Conservation (phyloP, 2,329 filamentous ascomycete genomes). For the Sporothrix humicola region DNA sequence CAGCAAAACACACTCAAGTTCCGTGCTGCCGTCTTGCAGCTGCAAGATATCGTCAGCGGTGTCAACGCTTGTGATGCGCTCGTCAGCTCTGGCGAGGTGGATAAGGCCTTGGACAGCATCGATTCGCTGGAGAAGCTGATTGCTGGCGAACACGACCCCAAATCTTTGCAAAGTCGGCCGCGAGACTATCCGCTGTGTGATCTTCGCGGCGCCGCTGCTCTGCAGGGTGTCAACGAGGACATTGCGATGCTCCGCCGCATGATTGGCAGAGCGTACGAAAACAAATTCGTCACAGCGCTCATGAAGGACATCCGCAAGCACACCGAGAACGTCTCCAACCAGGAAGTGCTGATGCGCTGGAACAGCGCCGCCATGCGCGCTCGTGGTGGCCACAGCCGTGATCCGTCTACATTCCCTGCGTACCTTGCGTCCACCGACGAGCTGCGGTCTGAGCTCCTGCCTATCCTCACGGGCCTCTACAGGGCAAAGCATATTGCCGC, state of each 20-base stretch:
- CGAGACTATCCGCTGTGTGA: slow-evolving; percentile 60
- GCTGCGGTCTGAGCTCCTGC: slow-evolving; percentile 72
- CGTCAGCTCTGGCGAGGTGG: slow-evolving; percentile 82
- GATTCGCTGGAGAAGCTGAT: slow-evolving; percentile 81
- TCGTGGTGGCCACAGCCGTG: slow-evolving; percentile 69
- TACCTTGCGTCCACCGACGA: slow-evolving; percentile 77
- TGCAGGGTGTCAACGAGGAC: slow-evolving; percentile 80
- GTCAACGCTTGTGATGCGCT: slow-evolving; percentile 78
- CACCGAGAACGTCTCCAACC: slow-evolving; percentile 70
- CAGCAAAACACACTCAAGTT: slow-evolving; percentile 85
- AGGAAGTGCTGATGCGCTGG: slow-evolving; percentile 84
- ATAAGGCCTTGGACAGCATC: slow-evolving; percentile 78
- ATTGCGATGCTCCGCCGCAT: slow-evolving; percentile 76
- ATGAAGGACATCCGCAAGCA: slow-evolving; percentile 83
- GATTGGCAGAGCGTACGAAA: slow-evolving; percentile 86
- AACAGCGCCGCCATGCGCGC: slow-evolving; percentile 75
- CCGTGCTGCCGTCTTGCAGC: slow-evolving; percentile 80
- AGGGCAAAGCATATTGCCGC: slow-evolving; percentile 78
- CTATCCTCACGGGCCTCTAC: slow-evolving; percentile 78
- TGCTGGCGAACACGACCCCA: slow-evolving; percentile 65
- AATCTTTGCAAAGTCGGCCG: slow-evolving; percentile 40
- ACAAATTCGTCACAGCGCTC: slow-evolving; percentile 76
- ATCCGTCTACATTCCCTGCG: slow-evolving; percentile 72
- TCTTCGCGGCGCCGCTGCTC: slow-evolving; percentile 74
- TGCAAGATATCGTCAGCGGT: slow-evolving; percentile 77